Evolutionary conservation across 495 filamentous ascomycete species (phyloP).

Genomic region (Aspergillus avenaceus): DNA sequence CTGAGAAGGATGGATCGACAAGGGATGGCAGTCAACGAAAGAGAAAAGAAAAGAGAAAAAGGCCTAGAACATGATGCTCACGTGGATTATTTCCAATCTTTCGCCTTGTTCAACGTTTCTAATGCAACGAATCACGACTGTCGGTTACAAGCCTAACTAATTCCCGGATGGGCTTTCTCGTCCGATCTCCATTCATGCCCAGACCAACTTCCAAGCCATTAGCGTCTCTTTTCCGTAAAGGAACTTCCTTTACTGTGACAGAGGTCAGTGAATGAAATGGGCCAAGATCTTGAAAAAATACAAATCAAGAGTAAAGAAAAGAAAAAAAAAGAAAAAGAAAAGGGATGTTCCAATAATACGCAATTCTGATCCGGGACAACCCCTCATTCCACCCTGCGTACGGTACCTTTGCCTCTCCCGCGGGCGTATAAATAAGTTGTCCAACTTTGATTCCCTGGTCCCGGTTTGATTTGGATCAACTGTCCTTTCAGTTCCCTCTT

Average conservation of each 20-base stretch:
- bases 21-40: neutral
- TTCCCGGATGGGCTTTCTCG: neutral
- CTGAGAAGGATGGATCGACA: neutral
- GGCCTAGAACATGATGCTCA: no score
- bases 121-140: neutral
- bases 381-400: neutral
- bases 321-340: no score
- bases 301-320: no score
- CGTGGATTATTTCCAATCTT: neutral
- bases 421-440: neutral
- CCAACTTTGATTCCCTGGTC: neutral
- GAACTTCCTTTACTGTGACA: neutral
- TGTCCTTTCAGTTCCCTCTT: neutral
- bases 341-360: slow-evolving; percentile 3
- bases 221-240: slow-evolving; percentile 1
- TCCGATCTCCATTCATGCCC: slow-evolving; percentile 9
- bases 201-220: slow-evolving; percentile 9
- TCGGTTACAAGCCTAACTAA: neutral
- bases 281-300: no score
- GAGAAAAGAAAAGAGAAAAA: no score
- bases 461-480: neutral
- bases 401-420: neutral
- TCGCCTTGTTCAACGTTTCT: neutral
- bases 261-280: slow-evolving; percentile 7
- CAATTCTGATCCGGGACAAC: slow-evolving; percentile 3